Evolutionary conservation across 768 basidiomycete species (phyloP).

Genomic region (Suillus alpinus): DNA sequence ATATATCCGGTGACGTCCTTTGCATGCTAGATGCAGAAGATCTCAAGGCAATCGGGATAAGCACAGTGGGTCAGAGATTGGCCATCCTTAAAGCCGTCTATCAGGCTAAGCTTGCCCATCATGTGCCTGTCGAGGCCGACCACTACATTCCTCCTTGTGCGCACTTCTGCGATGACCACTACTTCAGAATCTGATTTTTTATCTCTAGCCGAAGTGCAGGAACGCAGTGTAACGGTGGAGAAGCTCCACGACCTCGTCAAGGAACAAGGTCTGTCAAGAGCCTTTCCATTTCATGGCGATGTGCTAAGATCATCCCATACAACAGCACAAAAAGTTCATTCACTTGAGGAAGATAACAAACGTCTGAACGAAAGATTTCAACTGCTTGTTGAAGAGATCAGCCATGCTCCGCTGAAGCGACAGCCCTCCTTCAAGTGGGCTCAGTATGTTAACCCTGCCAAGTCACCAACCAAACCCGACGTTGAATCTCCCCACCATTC

Average conservation of each 20-base stretch:
- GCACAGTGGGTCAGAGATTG: slow-evolving; percentile 89
- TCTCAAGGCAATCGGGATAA: slow-evolving; percentile 82
- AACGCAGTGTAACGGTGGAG: slow-evolving; percentile 58
- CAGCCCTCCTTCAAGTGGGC: slow-evolving; percentile 92
- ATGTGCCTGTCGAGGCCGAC: slow-evolving; percentile 77
- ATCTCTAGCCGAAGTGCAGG: slow-evolving; percentile 54
- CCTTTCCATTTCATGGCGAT: neutral
- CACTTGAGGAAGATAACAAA: slow-evolving; percentile 77
- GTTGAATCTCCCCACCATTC: slow-evolving; percentile 77
- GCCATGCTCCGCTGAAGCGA: slow-evolving; percentile 51
- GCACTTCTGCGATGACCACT: slow-evolving; percentile 25
- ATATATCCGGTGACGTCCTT: slow-evolving; percentile 88
- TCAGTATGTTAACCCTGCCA: slow-evolving; percentile 68
- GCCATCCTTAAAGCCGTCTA: slow-evolving; percentile 92
- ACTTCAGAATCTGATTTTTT: neutral
- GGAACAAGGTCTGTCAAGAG: slow-evolving; percentile 61
- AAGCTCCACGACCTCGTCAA: slow-evolving; percentile 63
- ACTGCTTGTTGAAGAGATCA: slow-evolving; percentile 64
- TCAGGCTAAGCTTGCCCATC: slow-evolving; percentile 79
- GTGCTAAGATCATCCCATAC: slow-evolving; percentile 5
- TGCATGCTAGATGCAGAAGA: slow-evolving; percentile 79
- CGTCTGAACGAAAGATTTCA: slow-evolving; percentile 62
- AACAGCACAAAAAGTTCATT: slow-evolving; percentile 63
- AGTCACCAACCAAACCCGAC: slow-evolving; percentile 79
- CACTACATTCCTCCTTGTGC: slow-evolving; percentile 88